These are phyloP conservation scores for Rosa hybrid DNA, from an alignment of 331 rosid genomes.

Conservation along the genomic window DNA sequence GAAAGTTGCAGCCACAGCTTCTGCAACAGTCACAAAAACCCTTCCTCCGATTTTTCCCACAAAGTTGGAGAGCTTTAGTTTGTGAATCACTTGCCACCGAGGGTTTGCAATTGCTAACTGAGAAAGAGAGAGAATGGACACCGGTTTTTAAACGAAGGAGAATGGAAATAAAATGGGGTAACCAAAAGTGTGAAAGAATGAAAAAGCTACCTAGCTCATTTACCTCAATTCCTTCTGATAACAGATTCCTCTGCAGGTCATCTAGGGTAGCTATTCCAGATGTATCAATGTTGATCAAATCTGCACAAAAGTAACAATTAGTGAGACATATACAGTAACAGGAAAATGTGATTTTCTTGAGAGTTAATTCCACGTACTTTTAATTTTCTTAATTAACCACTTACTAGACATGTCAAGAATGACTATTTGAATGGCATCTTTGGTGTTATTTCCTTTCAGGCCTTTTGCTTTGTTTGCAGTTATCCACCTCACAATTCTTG, in stretches of 20 bases:
- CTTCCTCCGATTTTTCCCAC: conserved; percentile 53
- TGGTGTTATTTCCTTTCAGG: conserved; percentile 36
- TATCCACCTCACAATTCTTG: conserved; percentile 61
- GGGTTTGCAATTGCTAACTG: conserved; percentile 76
- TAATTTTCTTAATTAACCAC: conserved; percentile 1
- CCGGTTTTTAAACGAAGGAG: background rate
- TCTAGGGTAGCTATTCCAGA: conserved; percentile 61
- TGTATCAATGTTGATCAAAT: conserved; percentile 66
- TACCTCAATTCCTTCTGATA: conserved; percentile 56
- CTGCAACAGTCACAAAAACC: conserved; percentile 70
- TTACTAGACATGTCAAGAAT: conserved; percentile 75
- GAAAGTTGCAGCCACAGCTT: conserved; percentile 53
- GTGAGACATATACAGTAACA: background rate
- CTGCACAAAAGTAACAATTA: conserved; percentile 20
- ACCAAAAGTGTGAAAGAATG: background rate
- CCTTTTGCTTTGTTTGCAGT: conserved; percentile 35
- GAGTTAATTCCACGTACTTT: background rate
- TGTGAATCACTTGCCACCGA: conserved; percentile 82
- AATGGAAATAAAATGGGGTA: background rate
- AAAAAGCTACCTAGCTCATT: background rate
- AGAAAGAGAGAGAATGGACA: background rate
- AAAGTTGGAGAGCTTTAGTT: conserved; percentile 66
- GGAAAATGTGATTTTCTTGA: background rate
- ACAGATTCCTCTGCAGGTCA: conserved; percentile 54
- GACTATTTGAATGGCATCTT: conserved; percentile 37